Base-by-base conservation (phyloP, 1,139 yeast species). In the Taphrina pruni region DNA sequence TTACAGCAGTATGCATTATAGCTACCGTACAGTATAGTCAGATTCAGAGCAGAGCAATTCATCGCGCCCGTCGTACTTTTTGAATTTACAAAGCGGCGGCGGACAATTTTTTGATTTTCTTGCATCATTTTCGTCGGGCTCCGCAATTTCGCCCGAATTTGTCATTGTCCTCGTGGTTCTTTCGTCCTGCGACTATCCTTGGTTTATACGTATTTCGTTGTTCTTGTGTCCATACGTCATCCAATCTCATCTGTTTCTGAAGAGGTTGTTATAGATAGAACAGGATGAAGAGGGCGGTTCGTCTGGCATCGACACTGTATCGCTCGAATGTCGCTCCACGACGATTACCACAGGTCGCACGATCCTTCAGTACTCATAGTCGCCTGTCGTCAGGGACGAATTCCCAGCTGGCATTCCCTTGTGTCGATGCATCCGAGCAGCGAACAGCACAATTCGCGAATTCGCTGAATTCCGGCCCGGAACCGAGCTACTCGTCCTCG, bases 351-450 rank as follows among this genome's bases (percentile, higher is more conserved):
- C 6, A 2, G n/a, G 48, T 8, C 12, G 11, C 20, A 20, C 35
- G 36, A 11, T 50, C 54, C 2, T 50, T 50, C 36, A 21, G n/a
- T 35, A 50, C 36, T 2, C 20, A 21, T 3, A 54, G 17, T 6
- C 58, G 14, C 12, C 20, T 54, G 20, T 43, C n/a, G 38, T 64
- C 67, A 43, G 67, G 67, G 17, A 65, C 87, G 14, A 87, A 87
- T 73, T 89, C 90, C 1, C 90, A 83, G 71, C 81, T 90, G 83
- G 79, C 87, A 1, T 93, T 92, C 77, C 97, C 97, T 1, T 92
- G 97, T 76, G 81, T 92, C 56, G 97, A 93, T 77, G 86, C 84
- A 73, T 80, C 88, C 51, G 96, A 91, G 73, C 81, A 84, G n/a
- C 79, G 80, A 17, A 77, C 82, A 32, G 80, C 78, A 69, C 82